Percentiles rank a stretch among this genome's conserved stretches.
These are phyloP conservation scores for Zygosaccharomyces rouxii DNA, from an alignment of 805 yeast genomes.

Conservation along the genomic window DNA sequence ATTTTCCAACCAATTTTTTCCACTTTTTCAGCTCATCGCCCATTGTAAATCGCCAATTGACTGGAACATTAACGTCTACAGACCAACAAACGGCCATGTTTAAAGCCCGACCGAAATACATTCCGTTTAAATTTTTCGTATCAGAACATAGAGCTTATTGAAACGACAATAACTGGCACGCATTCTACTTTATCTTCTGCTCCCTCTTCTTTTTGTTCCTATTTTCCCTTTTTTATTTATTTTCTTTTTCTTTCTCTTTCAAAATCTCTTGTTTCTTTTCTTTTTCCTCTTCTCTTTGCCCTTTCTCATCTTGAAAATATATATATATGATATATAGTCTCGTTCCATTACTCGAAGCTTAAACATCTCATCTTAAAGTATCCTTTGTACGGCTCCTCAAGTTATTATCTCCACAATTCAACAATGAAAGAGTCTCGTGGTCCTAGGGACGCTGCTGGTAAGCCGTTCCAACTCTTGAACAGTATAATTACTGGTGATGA, in stretches of 20 bases:
- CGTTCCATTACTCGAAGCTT: no score
- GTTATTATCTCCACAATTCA: not conserved
- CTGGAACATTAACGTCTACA: no score
- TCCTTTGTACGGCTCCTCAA: no score
- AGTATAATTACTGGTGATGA: conserved; percentile 28
- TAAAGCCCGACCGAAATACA: no score
- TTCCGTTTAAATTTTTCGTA: no score
- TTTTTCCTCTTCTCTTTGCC: not conserved
- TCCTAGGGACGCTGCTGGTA: conserved; percentile 9
- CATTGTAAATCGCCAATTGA: no score
- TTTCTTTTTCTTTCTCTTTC: conserved; percentile 4
- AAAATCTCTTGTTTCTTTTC: not conserved
- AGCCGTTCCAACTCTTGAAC: conserved; percentile 22
- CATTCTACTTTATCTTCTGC: no score
- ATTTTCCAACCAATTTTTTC: conserved; percentile 4
- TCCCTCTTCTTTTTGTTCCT: no score
- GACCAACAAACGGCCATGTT: no score
- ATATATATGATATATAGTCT: not conserved
- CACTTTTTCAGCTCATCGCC: conserved; percentile 8
- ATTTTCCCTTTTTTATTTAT: not conserved
- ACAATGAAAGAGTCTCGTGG: conserved; percentile 6
- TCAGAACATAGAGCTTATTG: no score
- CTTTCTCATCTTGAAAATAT: not conserved
- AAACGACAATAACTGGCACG: no score
- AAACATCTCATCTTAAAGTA: not conserved